phyloP scores from a whole-genome alignment of 495 filamentous ascomycete species.

The Tuber indicum region DNA sequence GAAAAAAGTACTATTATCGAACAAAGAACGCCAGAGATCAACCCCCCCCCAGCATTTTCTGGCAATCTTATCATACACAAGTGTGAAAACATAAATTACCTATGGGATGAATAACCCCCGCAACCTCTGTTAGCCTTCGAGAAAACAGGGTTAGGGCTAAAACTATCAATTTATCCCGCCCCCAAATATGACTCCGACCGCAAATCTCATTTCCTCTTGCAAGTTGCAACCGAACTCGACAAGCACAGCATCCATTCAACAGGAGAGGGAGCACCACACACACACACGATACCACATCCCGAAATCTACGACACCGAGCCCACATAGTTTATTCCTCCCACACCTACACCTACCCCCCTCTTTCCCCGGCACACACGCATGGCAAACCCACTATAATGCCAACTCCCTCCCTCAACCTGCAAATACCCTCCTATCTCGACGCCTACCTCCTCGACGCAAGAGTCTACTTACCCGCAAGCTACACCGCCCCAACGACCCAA shows the following conservation, averaged over 20 bases:
- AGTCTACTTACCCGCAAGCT: constrained; percentile 60
- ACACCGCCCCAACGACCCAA: constrained; percentile 41
- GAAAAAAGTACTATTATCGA: too few relatives aligned
- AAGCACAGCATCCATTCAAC: background rate
- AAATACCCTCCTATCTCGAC: constrained; percentile 79
- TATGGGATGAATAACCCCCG: too few relatives aligned
- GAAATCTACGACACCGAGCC: background rate
- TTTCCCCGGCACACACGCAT: constrained; percentile 6
- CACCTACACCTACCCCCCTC: background rate
- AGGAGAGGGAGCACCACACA: background rate
- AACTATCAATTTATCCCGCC: background rate
- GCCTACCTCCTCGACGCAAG: constrained; percentile 66
- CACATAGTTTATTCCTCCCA: background rate
- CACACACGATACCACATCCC: background rate
- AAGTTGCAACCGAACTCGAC: background rate
- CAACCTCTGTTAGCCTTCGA: too few relatives aligned
- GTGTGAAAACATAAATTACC: too few relatives aligned
- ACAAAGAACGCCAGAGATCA: too few relatives aligned
- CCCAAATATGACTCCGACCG: background rate
- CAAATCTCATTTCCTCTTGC: background rate
- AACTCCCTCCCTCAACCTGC: constrained; percentile 61
- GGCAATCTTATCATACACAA: too few relatives aligned
- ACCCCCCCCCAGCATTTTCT: too few relatives aligned
- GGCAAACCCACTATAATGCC: constrained; percentile 37
- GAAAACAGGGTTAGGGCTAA: background rate